Evolutionary conservation across 495 filamentous ascomycete genomes (phyloP), one percentile per base, ranked within the genome.

Genomic region (Elaphomyces granulatus): DNA sequence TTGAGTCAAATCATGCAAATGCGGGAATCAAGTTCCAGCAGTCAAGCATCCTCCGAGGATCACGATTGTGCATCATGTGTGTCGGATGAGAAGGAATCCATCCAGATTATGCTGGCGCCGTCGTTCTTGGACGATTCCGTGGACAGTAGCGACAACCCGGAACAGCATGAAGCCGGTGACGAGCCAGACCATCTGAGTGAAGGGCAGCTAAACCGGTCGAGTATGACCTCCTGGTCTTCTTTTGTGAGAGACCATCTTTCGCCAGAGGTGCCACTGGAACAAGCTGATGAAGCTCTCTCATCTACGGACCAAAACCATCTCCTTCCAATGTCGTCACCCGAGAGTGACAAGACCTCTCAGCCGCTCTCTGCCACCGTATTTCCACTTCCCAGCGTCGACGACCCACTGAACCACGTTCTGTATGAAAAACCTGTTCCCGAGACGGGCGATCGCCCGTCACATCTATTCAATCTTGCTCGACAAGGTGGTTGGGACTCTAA

Each of bases 91-190:
- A 61, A 66, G 44, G 74, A 71, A 43, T 77, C 76, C 1, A 74
- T 80, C 20, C 66, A 70, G 20, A 77, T 78, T 31, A 73, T 79
- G 71, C 56, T 76, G 36, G 57, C 61, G 23, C 60, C 66, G 26
- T 49, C 66, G 16, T 60, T 63, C 12, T 53, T 61, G 30, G 55
- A 64, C 18, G 57, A 52, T 26, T 48, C 54, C 17, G 42, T 46
- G 8, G 52, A 55, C 37, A 52, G 45, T 20, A 55, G 50, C 14
- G 58, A 61, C 39, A 49, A 51, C 12, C 54, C 56, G 17, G 59
- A 58, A 23, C 39, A 50, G 9, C 42, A 43, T 8, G 44, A 53
- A 30, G 36, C 51, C 2, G 50, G 54, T 20, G 37, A 43, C 2
- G 49, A 46, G 16, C 47, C 51, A 12, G 32, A 32, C 10, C 38